Percentiles rank a stretch among this genome's conserved stretches.
These are phyloP conservation scores for Daldinia grandis DNA, from an alignment of 495 filamentous ascomycete genomes.

Conservation along the genomic window DNA sequence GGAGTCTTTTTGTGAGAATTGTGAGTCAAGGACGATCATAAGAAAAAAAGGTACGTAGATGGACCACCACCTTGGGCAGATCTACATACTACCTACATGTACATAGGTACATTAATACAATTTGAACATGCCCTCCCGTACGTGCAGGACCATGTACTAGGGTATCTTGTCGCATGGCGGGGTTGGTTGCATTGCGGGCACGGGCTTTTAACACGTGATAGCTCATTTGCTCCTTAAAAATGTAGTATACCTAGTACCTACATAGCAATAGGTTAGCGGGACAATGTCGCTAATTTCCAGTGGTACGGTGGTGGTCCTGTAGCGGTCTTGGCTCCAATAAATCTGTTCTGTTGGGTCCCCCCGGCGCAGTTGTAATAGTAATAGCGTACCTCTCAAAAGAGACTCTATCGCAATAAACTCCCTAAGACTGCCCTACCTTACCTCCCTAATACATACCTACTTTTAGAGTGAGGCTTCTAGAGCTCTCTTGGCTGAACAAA, in stretches of 20 bases:
- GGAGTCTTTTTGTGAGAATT: constrained; percentile 1
- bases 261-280: constrained; percentile 2
- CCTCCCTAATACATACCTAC: not conserved
- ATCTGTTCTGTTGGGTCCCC: constrained; percentile 22
- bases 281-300: constrained; percentile 36
- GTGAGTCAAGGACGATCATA: not conserved
- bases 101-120: no score
- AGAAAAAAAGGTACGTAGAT: constrained; percentile 5
- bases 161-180: constrained; percentile 27
- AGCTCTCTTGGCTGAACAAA: constrained; percentile 35
- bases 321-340: constrained; percentile 30
- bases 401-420: constrained; percentile 27
- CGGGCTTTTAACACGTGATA: constrained; percentile 31
- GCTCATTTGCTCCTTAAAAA: constrained; percentile 25
- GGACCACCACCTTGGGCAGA: no score
- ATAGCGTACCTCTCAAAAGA: not conserved
- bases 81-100: no score
- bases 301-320: constrained; percentile 23
- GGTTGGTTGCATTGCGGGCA: constrained; percentile 33
- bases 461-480: constrained; percentile 24
- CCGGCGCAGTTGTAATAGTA: not conserved
- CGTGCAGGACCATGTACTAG: constrained; percentile 1
- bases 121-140: constrained; percentile 12
- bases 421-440: constrained; percentile 3
- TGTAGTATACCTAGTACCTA: not conserved